These are phyloP conservation scores for Hevea brasiliensis DNA, from an alignment of 345 rosid genomes.

Conservation along the genomic window DNA sequence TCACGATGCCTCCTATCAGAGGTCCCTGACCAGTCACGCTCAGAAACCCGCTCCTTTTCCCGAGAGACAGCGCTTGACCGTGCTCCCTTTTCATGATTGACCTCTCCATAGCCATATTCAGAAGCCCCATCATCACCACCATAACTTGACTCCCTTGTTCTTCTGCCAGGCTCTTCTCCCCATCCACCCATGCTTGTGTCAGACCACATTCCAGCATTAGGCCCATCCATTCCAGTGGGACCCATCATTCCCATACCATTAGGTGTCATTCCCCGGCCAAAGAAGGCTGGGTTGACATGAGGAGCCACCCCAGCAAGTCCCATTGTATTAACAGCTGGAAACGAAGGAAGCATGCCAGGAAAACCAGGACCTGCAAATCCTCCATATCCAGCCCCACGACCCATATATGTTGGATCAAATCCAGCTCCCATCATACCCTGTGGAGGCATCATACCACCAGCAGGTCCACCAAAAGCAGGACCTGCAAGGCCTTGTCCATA, in stretches of 20 bases:
- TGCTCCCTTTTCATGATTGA: slow-evolving; percentile 62
- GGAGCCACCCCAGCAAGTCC: slow-evolving; percentile 87
- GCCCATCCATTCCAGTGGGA: slow-evolving; percentile 68
- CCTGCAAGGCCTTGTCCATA: slow-evolving; percentile 73
- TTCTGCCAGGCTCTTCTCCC: slow-evolving; percentile 55
- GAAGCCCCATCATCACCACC: slow-evolving; percentile 87
- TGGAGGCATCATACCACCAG: slow-evolving; percentile 72
- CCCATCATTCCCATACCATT: slow-evolving; percentile 68
- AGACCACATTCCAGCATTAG: slow-evolving; percentile 66
- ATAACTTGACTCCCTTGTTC: slow-evolving; percentile 65
- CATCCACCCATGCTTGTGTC: slow-evolving; percentile 74
- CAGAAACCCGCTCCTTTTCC: slow-evolving; percentile 61
- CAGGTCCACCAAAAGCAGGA: slow-evolving; percentile 65
- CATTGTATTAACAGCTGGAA: slow-evolving; percentile 72
- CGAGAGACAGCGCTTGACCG: slow-evolving; percentile 51
- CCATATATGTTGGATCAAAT: slow-evolving; percentile 80
- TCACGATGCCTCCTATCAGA: slow-evolving; percentile 64
- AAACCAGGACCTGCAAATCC: slow-evolving; percentile 72
- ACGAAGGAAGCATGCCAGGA: slow-evolving; percentile 76
- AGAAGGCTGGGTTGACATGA: slow-evolving; percentile 87
- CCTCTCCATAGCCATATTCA: slow-evolving; percentile 83
- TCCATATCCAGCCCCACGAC: slow-evolving; percentile 74
- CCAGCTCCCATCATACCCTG: slow-evolving; percentile 78
- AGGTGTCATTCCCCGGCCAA: slow-evolving; percentile 65
- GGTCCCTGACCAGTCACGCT: slow-evolving; percentile 72